Evolutionary conservation across 768 basidiomycete species (phyloP).

Genomic region (Xerocomus spinulosus): DNA sequence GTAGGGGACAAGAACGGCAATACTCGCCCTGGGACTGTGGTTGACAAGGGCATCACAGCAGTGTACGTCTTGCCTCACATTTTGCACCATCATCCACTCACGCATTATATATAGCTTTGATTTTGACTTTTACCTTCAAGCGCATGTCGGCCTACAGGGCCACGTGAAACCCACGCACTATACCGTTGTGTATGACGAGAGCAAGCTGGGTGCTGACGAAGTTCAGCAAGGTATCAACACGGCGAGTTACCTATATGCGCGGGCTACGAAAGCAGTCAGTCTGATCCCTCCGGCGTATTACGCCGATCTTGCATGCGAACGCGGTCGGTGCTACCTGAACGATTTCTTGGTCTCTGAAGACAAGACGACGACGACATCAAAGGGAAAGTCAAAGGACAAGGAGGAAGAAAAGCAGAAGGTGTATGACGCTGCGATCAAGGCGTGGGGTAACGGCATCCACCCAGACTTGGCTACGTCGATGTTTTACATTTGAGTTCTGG

Average conservation of each 20-base stretch:
- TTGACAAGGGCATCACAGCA: conserved; percentile 73
- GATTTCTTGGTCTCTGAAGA: conserved; percentile 58
- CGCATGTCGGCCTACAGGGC: conserved; percentile 71
- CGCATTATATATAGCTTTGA: conserved; percentile 41
- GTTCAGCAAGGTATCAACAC: conserved; percentile 71
- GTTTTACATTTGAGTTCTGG: conserved; percentile 59
- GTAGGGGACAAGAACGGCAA: conserved; percentile 66
- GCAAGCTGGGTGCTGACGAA: conserved; percentile 58
- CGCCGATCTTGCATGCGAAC: conserved; percentile 78
- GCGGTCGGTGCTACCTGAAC: conserved; percentile 72
- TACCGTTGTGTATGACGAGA: conserved; percentile 77
- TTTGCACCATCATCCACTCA: not conserved
- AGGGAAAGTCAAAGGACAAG: conserved; percentile 32
- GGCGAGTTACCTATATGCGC: conserved; percentile 69
- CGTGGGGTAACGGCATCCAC: conserved; percentile 59
- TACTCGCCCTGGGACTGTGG: conserved; percentile 73
- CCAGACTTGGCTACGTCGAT: conserved; percentile 55
- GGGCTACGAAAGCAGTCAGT: conserved; percentile 82
- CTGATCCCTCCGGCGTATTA: conserved; percentile 78
- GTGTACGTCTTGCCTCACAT: conserved; percentile 38
- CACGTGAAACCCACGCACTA: conserved; percentile 73
- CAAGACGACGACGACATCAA: conserved; percentile 38
- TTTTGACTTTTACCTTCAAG: conserved; percentile 67
- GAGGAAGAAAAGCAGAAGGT: conserved; percentile 27
- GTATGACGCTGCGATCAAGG: conserved; percentile 16